Evolutionary conservation across 2,329 filamentous ascomycete genomes (phyloP).

Genomic region (Monilinia polystroma): DNA sequence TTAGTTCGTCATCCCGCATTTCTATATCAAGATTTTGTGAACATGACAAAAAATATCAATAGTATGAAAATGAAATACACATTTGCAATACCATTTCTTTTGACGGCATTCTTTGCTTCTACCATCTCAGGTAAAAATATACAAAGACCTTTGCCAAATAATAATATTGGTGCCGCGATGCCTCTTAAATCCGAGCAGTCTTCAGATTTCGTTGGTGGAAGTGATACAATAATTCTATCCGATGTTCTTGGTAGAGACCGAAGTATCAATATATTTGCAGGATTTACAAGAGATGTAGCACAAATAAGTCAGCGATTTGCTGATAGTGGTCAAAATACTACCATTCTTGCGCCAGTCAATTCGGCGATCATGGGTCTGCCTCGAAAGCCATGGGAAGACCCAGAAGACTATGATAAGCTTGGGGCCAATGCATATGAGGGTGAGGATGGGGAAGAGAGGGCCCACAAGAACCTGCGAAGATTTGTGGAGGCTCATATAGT

Average conservation of each 20-base stretch:
- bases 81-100: constrained; percentile 21
- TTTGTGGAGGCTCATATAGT: constrained; percentile 90
- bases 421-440: constrained; percentile 76
- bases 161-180: constrained; percentile 35
- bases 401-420: constrained; percentile 65
- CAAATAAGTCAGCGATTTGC: constrained; percentile 68
- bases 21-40: not conserved
- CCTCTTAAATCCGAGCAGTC: constrained; percentile 27
- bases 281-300: constrained; percentile 73
- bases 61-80: constrained; percentile 20
- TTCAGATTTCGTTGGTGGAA: constrained; percentile 33
- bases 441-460: constrained; percentile 69
- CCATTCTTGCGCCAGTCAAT: constrained; percentile 85
- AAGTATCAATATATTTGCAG: constrained; percentile 80
- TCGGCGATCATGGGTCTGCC: constrained; percentile 74
- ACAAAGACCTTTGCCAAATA: constrained; percentile 29
- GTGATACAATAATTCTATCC: constrained; percentile 65
- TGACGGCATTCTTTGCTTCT: constrained; percentile 26
- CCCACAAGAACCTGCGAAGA: constrained; percentile 69
- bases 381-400: constrained; percentile 82
- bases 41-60: not conserved
- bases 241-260: constrained; percentile 81
- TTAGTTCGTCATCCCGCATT: constrained; percentile 22
- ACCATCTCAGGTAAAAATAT: constrained; percentile 18
- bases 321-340: constrained; percentile 67